Evolutionary conservation across 352 stramenopile genomes (phyloP), one percentile per base, ranked within the genome.

Genomic region (Pythium brassicae): DNA sequence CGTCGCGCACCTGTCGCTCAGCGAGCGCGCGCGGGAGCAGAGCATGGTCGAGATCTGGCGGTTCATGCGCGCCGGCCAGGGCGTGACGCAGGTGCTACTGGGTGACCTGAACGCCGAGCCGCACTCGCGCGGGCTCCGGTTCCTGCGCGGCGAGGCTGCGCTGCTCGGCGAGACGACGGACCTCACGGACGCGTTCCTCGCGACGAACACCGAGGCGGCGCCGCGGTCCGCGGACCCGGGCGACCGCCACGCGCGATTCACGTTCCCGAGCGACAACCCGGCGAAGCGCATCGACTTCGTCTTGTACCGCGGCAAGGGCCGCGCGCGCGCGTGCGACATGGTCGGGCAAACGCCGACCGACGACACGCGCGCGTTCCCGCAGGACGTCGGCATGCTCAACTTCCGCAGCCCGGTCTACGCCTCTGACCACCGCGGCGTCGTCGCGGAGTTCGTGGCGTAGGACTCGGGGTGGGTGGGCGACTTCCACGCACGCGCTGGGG

Each of bases 271-370:
- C 53, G 86, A 96, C 57, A 75, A 81, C 25, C 87, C 87, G 9
- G 65, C 73, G 19, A 96, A 96, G 52, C 82, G 85, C n/a, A 96
- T 96, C 49, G 87, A 96, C 56, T 92, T 92, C 35, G 70, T 92
- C 17, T 47, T 95, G 29, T 89, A 75, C 48, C 78, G 84, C 15
- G 78, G 87, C 42, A 71, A 90, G 64, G 78, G 74, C 19, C 35
- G 52, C 1, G 78, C 91, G 8, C 75, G 83, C 39, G 62, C 87
- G 51, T 92, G 80, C 50, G 66, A 89, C 22, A 85, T 89, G 50
- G 69, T 96, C 46, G 87, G 82, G 4, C 81, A 94, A 55, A 69
- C 69, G 32, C 85, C 87, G 11, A 92, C 78, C 0, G 54, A 69
- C 11, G 83, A 92, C 53, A 94, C 86, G 2, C 68, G 69, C 20